Evolutionary conservation across 345 rosid genomes (phyloP), one percentile per base, ranked within the genome.

Genomic region (Mangifera indica): DNA sequence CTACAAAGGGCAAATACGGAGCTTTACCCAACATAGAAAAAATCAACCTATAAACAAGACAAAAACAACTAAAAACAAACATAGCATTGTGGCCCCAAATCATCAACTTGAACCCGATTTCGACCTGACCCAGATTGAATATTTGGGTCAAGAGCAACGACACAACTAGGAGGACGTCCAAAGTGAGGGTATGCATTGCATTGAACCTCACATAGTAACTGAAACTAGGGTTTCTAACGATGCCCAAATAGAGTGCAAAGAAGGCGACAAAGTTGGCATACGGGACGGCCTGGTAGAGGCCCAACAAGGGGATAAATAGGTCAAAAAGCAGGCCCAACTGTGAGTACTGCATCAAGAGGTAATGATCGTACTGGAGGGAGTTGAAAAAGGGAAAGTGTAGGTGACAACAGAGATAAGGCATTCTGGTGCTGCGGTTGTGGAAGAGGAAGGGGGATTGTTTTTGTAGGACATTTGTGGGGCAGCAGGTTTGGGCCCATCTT

Each of bases 121-220:
- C 98, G 10, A 78, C 72, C 56, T 87, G 86, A 32, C 96, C 93
- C 32, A 93, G 97, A 69, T 70, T 89, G 55, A 94, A 68, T 32
- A 89, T 88, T 54, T 93, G 69, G 13, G 92, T 84, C 58, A 91
- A 46, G 21, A 91, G 79, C 71, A 87, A 53, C 20, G 96, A 96
- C 60, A 91, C 81, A 51, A 89, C 92, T 55, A 94, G 66, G n/a
- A 94, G 83, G 53, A 92, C 97, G 76, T 94, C 98, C 32, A 94
- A 73, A 29, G 95, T 85, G 57, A 94, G 88, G 12, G 97, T 97
- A 75, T 94, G 98, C 98, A 94, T 94, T 5, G 97, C 80, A 69
- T 90, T 92, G 81, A 90, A 94, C 77, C 97, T 72, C 21, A 86
- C 92, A 76, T 88, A 92, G 55, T 72, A 87, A 67, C 83, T 85